A percentile compares a stretch with the other conserved stretches of the same genome.
phyloP scores from a whole-genome alignment of 129 eudicot genomes.

The Arctium lappa region DNA sequence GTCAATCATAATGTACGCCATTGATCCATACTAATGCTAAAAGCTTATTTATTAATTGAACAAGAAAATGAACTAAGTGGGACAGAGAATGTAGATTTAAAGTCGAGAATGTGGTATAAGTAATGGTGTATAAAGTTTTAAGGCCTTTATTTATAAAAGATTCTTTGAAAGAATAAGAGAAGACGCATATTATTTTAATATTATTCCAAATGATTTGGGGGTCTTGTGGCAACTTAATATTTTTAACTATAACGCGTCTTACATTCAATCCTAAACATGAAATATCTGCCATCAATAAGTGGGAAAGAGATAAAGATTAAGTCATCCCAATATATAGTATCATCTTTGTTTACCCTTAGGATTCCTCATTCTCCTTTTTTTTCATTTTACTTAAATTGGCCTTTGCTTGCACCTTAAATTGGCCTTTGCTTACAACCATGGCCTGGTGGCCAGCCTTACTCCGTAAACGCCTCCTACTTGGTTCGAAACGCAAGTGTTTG shows the following conservation, averaged over 20 bases:
- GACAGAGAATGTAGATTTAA: neutral
- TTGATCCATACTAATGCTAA: neutral
- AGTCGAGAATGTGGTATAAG: neutral
- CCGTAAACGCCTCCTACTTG: too few relatives aligned
- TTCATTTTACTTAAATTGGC: neutral
- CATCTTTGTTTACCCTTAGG: neutral
- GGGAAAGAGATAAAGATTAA: neutral
- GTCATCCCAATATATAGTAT: neutral
- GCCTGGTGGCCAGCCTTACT: too few relatives aligned
- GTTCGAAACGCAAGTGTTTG: too few relatives aligned
- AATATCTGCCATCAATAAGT: neutral
- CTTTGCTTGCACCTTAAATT: neutral
- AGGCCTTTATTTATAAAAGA: neutral
- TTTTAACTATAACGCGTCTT: neutral
- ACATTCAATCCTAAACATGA: neutral
- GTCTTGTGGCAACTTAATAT: neutral
- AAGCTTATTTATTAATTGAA: neutral
- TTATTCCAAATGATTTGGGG: neutral
- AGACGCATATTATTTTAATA: neutral
- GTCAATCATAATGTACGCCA: neutral
- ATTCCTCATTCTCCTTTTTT: neutral
- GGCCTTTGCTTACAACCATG: too few relatives aligned
- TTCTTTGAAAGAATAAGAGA: constrained; percentile 9
- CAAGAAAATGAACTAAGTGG: neutral
- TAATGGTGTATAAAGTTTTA: neutral